These are phyloP conservation scores for Schoenoplectus tabernaemontani DNA, from an alignment of 202 grass and related monocot genomes.

Conservation along the genomic window DNA sequence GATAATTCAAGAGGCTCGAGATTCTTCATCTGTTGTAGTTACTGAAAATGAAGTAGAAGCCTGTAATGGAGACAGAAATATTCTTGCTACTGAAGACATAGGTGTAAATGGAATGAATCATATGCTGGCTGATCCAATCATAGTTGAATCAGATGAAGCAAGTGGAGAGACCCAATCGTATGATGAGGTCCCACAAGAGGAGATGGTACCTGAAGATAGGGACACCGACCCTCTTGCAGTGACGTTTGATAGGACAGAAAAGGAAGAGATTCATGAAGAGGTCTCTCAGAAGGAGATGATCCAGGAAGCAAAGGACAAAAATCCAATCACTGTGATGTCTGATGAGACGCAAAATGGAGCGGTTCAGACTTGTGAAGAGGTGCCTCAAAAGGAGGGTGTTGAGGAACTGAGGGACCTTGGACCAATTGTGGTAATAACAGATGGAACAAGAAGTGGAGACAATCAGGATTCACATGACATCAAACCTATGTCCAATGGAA, in stretches of 20 bases:
- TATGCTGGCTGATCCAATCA: neutral
- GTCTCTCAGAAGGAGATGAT: constrained; percentile 2
- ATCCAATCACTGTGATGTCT: neutral
- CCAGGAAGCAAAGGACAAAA: neutral
- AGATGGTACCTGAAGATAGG: neutral
- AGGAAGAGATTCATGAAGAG: neutral
- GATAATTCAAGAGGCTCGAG: constrained; percentile 20
- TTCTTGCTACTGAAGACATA: neutral
- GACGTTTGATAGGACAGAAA: neutral
- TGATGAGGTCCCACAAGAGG: neutral
- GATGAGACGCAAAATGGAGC: constrained; percentile 6
- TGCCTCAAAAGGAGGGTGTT: neutral
- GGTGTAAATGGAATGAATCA: neutral
- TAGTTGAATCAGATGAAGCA: constrained; percentile 4
- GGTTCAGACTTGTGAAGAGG: neutral
- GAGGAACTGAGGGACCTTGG: constrained; percentile 1
- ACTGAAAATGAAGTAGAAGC: neutral
- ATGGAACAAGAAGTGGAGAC: neutral
- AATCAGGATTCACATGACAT: neutral
- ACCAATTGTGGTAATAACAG: neutral
- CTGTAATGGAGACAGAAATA: neutral
- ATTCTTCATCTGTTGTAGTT: neutral
- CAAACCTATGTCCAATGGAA: neutral
- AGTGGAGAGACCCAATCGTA: constrained; percentile 1
- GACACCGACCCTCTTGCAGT: neutral